Conservation (phyloP, 2,329 filamentous ascomycete species). For the Aspergillus niger region DNA sequence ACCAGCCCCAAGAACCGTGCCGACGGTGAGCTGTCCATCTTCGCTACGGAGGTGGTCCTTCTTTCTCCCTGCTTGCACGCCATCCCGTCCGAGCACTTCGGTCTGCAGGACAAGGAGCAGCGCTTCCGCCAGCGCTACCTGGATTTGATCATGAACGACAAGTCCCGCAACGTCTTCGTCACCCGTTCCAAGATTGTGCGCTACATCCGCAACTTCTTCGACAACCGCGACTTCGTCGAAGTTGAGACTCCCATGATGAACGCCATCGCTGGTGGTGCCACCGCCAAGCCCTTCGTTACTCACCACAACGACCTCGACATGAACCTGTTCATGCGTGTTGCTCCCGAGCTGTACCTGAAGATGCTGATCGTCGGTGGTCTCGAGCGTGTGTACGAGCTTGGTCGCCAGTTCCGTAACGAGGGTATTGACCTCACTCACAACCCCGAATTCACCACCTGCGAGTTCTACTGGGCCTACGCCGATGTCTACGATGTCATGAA, state of each 20-base stretch:
- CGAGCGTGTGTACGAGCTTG: conserved; percentile 93
- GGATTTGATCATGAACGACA: conserved; percentile 95
- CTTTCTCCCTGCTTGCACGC: conserved; percentile 90
- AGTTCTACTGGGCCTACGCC: conserved; percentile 94
- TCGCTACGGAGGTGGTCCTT: conserved; percentile 81
- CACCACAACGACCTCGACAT: conserved; percentile 96
- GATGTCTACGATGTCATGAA: conserved; percentile 91
- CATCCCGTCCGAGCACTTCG: conserved; percentile 81
- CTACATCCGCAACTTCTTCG: conserved; percentile 87
- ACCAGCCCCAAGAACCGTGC: conserved; percentile 86
- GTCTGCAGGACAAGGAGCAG: conserved; percentile 93
- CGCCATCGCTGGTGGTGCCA: conserved; percentile 90
- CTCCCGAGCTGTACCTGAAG: conserved; percentile 96
- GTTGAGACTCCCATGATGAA: conserved; percentile 99
- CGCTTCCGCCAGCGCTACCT: conserved; percentile 91
- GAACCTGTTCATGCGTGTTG: conserved; percentile 92
- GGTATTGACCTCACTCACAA: conserved; percentile 92
- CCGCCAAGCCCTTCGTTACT: conserved; percentile 90
- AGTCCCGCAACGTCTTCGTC: conserved; percentile 77
- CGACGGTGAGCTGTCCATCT: conserved; percentile 91
- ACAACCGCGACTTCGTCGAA: conserved; percentile 84
- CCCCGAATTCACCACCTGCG: conserved; percentile 95
- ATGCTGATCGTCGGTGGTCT: conserved; percentile 92
- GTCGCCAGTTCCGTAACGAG: conserved; percentile 94
- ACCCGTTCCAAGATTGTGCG: conserved; percentile 84